Base-by-base conservation (phyloP, 177 flowering plant species). In the Vitis hybrid region DNA sequence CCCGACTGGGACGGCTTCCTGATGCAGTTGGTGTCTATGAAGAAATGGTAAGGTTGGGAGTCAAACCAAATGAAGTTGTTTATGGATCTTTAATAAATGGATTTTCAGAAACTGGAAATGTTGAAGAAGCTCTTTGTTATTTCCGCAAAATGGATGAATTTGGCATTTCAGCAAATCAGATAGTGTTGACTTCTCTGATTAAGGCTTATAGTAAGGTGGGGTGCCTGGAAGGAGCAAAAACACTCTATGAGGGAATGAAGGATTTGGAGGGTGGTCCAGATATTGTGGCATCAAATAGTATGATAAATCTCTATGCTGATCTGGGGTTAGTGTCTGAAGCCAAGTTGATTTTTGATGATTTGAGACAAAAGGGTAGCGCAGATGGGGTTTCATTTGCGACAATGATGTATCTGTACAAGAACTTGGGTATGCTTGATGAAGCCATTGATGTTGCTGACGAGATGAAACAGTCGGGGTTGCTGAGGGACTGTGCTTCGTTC, bases 81-180 rank as follows among this genome's bases (percentile, higher is more conserved):
- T 91, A 82, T 81, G 97, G 97, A 3, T 74, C 91, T 68, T 74
- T 94, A 77, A 86, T 94, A 26, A 81, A 94, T 85, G 97, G 91
- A 31, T 91, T 84, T 84, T 92, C 94, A 11, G 95, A 88, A 75
- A 73, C 76, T 72, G 93, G 97, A 5, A 73, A 68, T 3, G 81
- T 84, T 56, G 93, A 89, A 80, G 97, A 90, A 74, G 97, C 97
- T 71, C 76, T 87, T 58, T 71, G 64, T 51, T 94, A 88, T 75
- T 88, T 80, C 74, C 82, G 58, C 18, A 31, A 55, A 72, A 89
- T 92, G 97, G 80, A 86, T 77, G 86, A 85, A 73, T 72, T 70
- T 58, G 95, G 95, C 39, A 70, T 92, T 65, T 51, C 74, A 11
- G 84, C 85, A 55, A 94, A 94, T 77, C 87, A 84, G 70, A 81